Evolutionary conservation across 768 basidiomycete genomes (phyloP).

Genomic region (Gymnopilus junonius): DNA sequence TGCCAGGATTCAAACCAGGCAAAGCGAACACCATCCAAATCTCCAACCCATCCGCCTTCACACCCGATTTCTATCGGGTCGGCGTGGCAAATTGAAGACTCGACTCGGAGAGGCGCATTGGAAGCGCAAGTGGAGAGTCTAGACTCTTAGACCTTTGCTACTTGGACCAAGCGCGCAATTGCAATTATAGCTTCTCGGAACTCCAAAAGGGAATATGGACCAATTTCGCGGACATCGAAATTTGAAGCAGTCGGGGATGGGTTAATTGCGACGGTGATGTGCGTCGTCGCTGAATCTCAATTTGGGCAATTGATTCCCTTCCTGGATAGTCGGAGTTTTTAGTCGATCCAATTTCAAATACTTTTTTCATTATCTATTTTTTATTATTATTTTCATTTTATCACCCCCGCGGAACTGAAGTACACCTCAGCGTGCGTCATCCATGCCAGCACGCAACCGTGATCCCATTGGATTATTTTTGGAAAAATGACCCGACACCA

Average conservation of each 20-base stretch:
- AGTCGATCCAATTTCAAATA: background rate
- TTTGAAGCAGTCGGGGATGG: background rate
- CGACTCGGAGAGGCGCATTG: background rate
- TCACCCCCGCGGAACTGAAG: background rate
- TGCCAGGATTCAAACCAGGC: constrained; percentile 48
- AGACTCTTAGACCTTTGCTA: too few species aligned
- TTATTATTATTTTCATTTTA: background rate
- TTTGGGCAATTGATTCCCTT: background rate
- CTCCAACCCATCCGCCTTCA: constrained; percentile 45
- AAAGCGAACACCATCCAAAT: constrained; percentile 48
- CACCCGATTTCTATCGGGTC: constrained; percentile 47
- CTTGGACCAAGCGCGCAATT: too few species aligned
- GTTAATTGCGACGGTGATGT: background rate
- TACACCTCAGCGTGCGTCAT: background rate
- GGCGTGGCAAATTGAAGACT: constrained; percentile 36
- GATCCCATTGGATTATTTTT: background rate
- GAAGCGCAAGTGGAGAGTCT: too few species aligned
- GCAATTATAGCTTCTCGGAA: too few species aligned
- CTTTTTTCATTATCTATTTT: too few species aligned
- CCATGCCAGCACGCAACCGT: background rate
- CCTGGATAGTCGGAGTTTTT: background rate
- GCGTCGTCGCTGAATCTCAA: background rate
- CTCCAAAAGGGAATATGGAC: background rate
- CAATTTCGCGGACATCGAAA: constrained; percentile 1
- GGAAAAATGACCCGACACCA: background rate